Evolutionary conservation across 768 basidiomycete genomes (phyloP).

Genomic region (Russula sp.): DNA sequence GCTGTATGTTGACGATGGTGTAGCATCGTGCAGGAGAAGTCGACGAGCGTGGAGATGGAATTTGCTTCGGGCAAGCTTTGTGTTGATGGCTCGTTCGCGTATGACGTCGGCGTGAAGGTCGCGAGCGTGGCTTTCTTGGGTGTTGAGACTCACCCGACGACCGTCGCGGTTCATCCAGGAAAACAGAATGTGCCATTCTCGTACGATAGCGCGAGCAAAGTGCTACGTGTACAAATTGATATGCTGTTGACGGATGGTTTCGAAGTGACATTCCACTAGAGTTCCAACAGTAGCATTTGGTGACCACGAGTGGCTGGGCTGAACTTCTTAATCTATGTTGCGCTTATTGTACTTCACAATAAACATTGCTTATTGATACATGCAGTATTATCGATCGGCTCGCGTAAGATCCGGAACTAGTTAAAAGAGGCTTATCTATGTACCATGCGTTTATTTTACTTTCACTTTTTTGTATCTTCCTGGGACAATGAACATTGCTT

Average conservation of each 20-base stretch:
- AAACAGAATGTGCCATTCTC: slow-evolving; percentile 30
- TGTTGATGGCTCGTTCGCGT: slow-evolving; percentile 37
- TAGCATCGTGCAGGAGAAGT: slow-evolving; percentile 37
- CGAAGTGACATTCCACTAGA: slow-evolving; percentile 19
- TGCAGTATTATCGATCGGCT: too few relatives aligned
- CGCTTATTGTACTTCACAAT: too few relatives aligned
- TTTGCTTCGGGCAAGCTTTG: slow-evolving; percentile 35
- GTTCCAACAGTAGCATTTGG: too few relatives aligned
- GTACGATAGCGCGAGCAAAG: slow-evolving; percentile 43
- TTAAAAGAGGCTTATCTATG: too few relatives aligned
- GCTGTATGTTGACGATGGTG: slow-evolving; percentile 66
- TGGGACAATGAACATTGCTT: too few relatives aligned
- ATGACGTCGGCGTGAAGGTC: slow-evolving; percentile 35
- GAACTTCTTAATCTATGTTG: too few relatives aligned
- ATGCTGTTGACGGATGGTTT: slow-evolving; percentile 41
- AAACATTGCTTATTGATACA: too few relatives aligned
- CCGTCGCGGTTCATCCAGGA: slow-evolving; percentile 32
- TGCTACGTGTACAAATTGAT: slow-evolving; percentile 43
- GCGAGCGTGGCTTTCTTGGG: slow-evolving; percentile 38
- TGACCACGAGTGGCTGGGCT: too few relatives aligned
- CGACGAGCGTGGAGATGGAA: slow-evolving; percentile 36
- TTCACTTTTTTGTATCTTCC: too few relatives aligned
- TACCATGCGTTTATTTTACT: too few relatives aligned
- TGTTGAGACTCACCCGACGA: slow-evolving; percentile 31
- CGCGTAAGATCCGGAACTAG: too few relatives aligned